phyloP scores from a whole-genome alignment of 768 basidiomycete species.

The Mycena floridula region DNA sequence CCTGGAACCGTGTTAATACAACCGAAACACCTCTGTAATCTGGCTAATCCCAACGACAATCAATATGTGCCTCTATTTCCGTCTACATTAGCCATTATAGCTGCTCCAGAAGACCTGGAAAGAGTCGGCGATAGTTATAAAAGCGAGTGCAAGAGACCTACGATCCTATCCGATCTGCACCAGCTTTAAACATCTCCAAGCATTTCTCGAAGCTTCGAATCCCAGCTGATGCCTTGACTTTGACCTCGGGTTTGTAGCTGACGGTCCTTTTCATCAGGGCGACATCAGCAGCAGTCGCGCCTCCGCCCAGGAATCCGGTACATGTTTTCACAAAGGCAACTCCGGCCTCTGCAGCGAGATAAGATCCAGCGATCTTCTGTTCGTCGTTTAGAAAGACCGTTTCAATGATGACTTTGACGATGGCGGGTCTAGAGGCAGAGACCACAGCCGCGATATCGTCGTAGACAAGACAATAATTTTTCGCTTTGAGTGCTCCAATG shows the following conservation, averaged over 20 bases:
- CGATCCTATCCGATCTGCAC: conserved; percentile 51
- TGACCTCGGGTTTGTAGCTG: conserved; percentile 29
- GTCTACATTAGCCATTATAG: too few relatives aligned
- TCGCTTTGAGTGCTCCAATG: conserved; percentile 37
- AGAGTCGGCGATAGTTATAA: background rate
- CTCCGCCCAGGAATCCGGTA: conserved; percentile 45
- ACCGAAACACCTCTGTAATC: too few relatives aligned
- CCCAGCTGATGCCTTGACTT: conserved; percentile 48
- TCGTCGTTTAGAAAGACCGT: conserved; percentile 38
- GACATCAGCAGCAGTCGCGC: conserved; percentile 39
- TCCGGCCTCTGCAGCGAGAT: conserved; percentile 43
- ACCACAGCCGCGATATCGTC: conserved; percentile 35
- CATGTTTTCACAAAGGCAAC: conserved; percentile 50
- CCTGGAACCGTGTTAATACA: too few relatives aligned
- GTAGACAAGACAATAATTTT: conserved; percentile 29
- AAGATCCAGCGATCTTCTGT: conserved; percentile 40
- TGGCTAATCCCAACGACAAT: too few relatives aligned
- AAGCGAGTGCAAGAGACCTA: conserved; percentile 20
- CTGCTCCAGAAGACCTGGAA: conserved; percentile 20
- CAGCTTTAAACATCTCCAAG: conserved; percentile 39
- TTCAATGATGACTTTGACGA: conserved; percentile 49
- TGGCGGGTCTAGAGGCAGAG: conserved; percentile 21
- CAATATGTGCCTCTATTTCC: too few relatives aligned
- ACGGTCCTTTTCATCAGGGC: conserved; percentile 36
- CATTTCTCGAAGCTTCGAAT: conserved; percentile 42